Conservation (phyloP, 805 yeast species). For the Saccharomycopsis javanensis region DNA sequence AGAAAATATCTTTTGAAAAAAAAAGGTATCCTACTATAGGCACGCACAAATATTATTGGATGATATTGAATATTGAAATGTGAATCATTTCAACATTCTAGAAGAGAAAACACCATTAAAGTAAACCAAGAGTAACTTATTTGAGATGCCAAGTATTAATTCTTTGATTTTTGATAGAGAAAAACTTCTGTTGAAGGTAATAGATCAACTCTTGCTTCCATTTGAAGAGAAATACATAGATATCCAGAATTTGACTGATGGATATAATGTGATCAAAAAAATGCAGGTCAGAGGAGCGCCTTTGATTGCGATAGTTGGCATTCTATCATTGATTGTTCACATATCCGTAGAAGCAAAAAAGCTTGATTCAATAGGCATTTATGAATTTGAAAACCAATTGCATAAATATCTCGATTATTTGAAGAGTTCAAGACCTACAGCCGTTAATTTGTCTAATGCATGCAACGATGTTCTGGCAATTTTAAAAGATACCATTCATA, state of each 20-base stretch:
- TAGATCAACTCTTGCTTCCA: constrained; percentile 81
- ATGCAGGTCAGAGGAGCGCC: constrained; percentile 99
- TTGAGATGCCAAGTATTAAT: background rate
- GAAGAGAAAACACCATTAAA: too few species aligned
- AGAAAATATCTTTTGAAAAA: too few species aligned
- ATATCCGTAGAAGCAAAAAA: constrained; percentile 26
- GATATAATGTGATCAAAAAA: constrained; percentile 67
- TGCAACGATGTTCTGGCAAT: constrained; percentile 28
- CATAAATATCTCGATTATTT: constrained; percentile 48
- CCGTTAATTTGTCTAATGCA: constrained; percentile 83
- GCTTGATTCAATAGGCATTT: constrained; percentile 28
- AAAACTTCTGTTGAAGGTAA: constrained; percentile 40
- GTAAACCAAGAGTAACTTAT: background rate
- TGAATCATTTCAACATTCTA: too few species aligned
- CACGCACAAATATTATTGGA: background rate
- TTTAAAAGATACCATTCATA: constrained; percentile 24
- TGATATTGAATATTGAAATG: background rate
- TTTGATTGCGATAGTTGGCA: constrained; percentile 93
- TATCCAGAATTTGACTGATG: constrained; percentile 59
- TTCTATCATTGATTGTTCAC: constrained; percentile 75
- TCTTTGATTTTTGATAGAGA: constrained; percentile 36
- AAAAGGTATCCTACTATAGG: too few species aligned
- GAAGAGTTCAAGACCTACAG: constrained; percentile 83
- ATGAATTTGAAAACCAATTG: constrained; percentile 31
- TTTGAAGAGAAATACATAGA: constrained; percentile 61